Conservation (phyloP, 345 rosid genomes). For the Geranium rotundifolium region DNA sequence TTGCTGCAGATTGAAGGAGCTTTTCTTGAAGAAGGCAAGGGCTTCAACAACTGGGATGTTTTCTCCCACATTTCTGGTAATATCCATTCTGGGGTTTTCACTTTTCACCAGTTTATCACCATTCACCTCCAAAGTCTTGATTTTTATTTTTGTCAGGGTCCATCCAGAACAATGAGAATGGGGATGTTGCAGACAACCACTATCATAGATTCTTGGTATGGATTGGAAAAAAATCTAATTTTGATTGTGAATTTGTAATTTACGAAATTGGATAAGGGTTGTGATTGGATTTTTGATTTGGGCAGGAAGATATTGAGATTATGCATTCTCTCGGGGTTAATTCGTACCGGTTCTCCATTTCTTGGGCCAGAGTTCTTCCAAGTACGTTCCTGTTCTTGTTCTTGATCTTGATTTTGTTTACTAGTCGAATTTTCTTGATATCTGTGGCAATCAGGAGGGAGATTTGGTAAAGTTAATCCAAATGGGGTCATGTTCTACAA, state of each 20-base stretch:
- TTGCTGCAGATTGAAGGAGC: conserved; percentile 28
- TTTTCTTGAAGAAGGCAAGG: conserved; percentile 28
- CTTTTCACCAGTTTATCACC: background rate
- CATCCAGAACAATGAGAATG: conserved; percentile 9
- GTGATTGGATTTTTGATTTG: background rate
- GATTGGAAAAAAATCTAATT: no score
- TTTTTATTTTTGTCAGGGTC: conserved; percentile 5
- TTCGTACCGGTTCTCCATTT: conserved; percentile 33
- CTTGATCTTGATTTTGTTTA: background rate
- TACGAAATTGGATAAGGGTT: background rate
- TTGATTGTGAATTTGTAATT: background rate
- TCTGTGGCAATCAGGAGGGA: conserved; percentile 19
- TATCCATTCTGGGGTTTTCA: background rate
- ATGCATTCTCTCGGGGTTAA: conserved; percentile 27
- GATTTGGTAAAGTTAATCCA: conserved; percentile 27
- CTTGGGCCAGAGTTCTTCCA: conserved; percentile 34
- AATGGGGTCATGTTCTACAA: conserved; percentile 25
- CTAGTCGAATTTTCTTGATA: background rate
- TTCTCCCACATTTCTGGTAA: conserved; percentile 22
- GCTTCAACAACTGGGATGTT: conserved; percentile 32
- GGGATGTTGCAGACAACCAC: conserved; percentile 13
- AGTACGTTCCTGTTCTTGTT: conserved; percentile 11
- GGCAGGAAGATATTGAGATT: conserved; percentile 26
- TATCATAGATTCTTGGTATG: conserved; percentile 10
- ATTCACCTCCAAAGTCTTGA: background rate